A percentile compares a stretch with the other conserved stretches of the same genome.
Conservation (phyloP, 257 asterid species). For the Orobanche coerulescens region DNA sequence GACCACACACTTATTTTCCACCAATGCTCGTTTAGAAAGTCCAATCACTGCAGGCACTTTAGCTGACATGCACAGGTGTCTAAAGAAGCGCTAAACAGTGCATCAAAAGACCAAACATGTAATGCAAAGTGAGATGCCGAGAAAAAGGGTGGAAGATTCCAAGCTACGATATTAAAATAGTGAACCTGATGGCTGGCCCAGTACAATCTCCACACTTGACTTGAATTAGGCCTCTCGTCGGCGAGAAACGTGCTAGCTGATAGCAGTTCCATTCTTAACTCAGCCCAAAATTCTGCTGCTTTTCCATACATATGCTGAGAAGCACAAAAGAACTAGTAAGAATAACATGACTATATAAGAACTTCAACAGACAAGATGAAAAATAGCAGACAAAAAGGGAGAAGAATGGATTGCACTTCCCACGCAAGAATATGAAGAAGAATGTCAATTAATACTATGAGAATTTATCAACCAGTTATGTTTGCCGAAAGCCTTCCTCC, state of each 20-base stretch:
- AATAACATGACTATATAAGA: conserved; percentile 12
- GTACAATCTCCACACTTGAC: conserved; percentile 89
- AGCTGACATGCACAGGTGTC: conserved; percentile 96
- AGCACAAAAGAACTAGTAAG: conserved; percentile 18
- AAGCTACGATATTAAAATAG: conserved; percentile 14
- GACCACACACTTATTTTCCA: conserved; percentile 74
- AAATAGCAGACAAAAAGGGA: conserved; percentile 9
- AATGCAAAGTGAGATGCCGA: conserved; percentile 17
- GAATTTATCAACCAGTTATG: background rate
- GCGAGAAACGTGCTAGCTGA: conserved; percentile 55
- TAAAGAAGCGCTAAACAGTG: conserved; percentile 81
- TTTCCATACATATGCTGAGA: conserved; percentile 77
- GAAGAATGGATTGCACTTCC: background rate
- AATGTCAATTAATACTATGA: background rate
- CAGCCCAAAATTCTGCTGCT: conserved; percentile 92
- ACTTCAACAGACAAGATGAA: conserved; percentile 11
- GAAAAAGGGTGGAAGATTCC: conserved; percentile 1
- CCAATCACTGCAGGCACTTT: conserved; percentile 92
- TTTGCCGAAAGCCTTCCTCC: background rate
- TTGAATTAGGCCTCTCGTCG: conserved; percentile 55
- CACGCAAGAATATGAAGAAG: background rate
- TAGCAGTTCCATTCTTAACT: conserved; percentile 74
- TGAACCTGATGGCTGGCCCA: conserved; percentile 97
- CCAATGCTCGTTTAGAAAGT: conserved; percentile 73
- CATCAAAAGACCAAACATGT: conserved; percentile 21